Base-by-base conservation (phyloP, 1,284 basidiomycete species). In the Cystobasidiaceae sp. region DNA sequence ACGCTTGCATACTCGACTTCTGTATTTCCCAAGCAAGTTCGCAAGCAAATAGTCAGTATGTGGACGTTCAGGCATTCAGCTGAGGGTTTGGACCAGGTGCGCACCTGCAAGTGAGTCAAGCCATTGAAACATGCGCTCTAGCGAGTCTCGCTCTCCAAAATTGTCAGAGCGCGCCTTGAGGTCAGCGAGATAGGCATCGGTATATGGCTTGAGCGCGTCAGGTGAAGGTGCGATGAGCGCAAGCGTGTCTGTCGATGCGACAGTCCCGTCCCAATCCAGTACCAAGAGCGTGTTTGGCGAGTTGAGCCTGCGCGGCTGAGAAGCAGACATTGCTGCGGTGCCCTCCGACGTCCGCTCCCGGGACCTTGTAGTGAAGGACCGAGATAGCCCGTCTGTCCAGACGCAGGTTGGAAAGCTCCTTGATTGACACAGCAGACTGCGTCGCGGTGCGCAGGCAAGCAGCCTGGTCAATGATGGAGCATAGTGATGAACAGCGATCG, bases 181-280 rank as follows among this genome's bases (percentile, higher is more conserved):
- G 44, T 64, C 61, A 21, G 51, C 41, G 33, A 55, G 21, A 25
- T 64, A 64, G 0, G 61, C 51, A 27, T 56, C 51, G 8, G 61
- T 55, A 28, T 48, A 64, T 46, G 61, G 61, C 32, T 34, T 55
- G 25, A 64, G 25, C 11, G 39, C 43, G 34, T 55, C 43, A 21
- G 61, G 51, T 27, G 61, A 64, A 6, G 61, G 61, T 17, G 61
- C 61, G 17, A 64, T 64, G 19, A 64, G 52, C 25, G 17, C 19
- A 2, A 64, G 52, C 5, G 61, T 64, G 49, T 64, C 61, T 17
- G 9, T 9, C 17, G 37, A 27, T 28, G 61, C 51, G 17, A 64
- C 23, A 6, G 61, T 64, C 11, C 52, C 44, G 34, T 64, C 61
- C 61, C 61, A 64, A 32, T 64, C 61, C 15, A 55, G 32, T 1